Percentiles rank a stretch among this genome's conserved stretches.
Conservation (phyloP, 192 early-diverging fungal species). For the Diversispora epigaea region DNA sequence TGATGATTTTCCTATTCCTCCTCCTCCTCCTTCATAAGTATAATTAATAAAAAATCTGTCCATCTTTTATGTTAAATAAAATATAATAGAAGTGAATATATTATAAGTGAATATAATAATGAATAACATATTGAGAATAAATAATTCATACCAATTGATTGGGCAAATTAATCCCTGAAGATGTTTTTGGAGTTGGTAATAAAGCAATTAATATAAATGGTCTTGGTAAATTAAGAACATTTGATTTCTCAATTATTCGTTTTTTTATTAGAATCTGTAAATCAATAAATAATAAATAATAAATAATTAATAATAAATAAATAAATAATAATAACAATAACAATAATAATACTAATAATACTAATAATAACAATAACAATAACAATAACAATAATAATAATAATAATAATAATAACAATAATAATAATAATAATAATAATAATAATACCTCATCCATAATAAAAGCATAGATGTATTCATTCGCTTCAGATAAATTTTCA, state of each 20-base stretch:
- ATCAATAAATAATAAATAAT: not conserved
- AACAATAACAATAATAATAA: not conserved
- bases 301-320: not conserved
- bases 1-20: not conserved
- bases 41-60: conserved; percentile 33
- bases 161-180: conserved; percentile 39
- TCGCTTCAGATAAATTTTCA: conserved; percentile 41
- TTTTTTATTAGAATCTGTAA: conserved; percentile 40
- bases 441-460: conserved; percentile 39
- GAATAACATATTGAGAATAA: not conserved
- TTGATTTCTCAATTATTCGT: conserved; percentile 39
- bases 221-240: conserved; percentile 38
- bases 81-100: not conserved
- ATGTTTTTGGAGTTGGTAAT: conserved; percentile 36
- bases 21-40: conserved; percentile 7
- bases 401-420: conserved; percentile 20
- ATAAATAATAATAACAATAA: not conserved
- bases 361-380: no score
- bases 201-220: conserved; percentile 41
- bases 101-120: no score
- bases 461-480: conserved; percentile 38
- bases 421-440: not conserved
- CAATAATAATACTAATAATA: conserved; percentile 36
- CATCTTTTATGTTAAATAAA: not conserved
- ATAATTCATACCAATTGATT: conserved; percentile 40